Conservation (phyloP, 139 green algal genomes). For the Micromonas pusilla region DNA sequence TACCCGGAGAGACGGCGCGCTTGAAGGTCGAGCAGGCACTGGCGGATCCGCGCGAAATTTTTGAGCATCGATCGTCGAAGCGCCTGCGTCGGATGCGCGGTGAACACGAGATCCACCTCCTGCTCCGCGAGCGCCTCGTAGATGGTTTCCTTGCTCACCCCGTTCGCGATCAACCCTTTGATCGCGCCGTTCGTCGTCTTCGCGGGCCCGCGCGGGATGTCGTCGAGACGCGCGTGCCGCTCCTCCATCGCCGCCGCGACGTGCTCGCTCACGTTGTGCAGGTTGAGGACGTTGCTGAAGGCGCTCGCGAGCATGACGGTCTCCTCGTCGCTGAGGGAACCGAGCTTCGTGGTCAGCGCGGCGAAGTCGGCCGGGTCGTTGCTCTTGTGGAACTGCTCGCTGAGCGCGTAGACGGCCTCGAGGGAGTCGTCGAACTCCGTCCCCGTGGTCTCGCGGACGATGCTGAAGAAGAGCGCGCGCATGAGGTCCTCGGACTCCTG, state of each 20-base stretch:
- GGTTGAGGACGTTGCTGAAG: slow-evolving; percentile 28
- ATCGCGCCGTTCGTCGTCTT: slow-evolving; percentile 29
- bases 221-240: slow-evolving; percentile 14
- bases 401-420: background rate
- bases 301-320: slow-evolving; percentile 17
- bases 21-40: slow-evolving; percentile 10
- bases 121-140: slow-evolving; percentile 29
- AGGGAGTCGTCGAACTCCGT: slow-evolving; percentile 12
- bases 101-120: slow-evolving; percentile 48
- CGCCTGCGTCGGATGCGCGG: slow-evolving; percentile 87
- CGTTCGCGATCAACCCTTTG: slow-evolving; percentile 5
- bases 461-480: slow-evolving; percentile 7
- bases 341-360: background rate
- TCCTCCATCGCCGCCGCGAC: slow-evolving; percentile 19
- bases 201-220: background rate
- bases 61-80: slow-evolving; percentile 64
- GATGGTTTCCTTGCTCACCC: slow-evolving; percentile 7
- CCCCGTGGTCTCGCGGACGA: slow-evolving; percentile 9
- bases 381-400: slow-evolving; percentile 3
- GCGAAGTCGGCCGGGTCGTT: background rate
- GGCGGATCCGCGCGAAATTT: slow-evolving; percentile 13
- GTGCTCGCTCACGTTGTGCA: slow-evolving; percentile 31
- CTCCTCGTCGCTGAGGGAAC: slow-evolving; percentile 5
- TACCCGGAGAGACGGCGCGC: slow-evolving; percentile 2
- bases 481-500: slow-evolving; percentile 13